Base-by-base conservation (phyloP, 2,329 filamentous ascomycete genomes). In the Ceratocystis alfenasii region DNA sequence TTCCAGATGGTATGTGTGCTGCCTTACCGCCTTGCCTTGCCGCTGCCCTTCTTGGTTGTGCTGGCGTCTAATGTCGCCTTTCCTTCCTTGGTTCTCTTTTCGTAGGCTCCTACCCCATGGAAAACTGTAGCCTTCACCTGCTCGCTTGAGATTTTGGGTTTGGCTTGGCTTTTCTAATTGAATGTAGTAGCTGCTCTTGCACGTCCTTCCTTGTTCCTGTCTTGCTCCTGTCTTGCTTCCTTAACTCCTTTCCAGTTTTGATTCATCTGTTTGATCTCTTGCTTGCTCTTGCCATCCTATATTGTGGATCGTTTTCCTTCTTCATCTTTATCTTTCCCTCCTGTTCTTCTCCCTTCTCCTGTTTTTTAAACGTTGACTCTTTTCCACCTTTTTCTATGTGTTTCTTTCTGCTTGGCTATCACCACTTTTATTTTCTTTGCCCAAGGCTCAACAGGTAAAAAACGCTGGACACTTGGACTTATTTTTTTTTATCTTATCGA, bases 51-150 rank as follows among this genome's bases (percentile, higher is more conserved):
- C 15, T 25, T 53, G 20, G 10, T 1, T 3, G 7, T 50, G 20
- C 3, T 20, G 17, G 46, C n/a, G 17, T 50, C 15, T n/a, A n/a
- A 17, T 59, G 28, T 25, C 33, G 53, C 15, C 53, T 36, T 36
- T n/a, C 53, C 28, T 59, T 30, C 53, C 53, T 59, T 30, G 48
- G 48, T 25, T 1, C 33, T 33, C 15, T 30, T 59, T n/a, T 25
- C 53, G 53, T 59, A 25, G 53, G 22, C 10, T 57, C 28, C 8
- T 25, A 12, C 53, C 53, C 53, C 53, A 59, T 59, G 12, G 28
- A 30, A 59, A 59, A 33, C 28, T 59, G 53, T 30, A 57, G 53
- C 53, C 53, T 59, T 59, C 53, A 30, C 53, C 45, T 25, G 20
- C 20, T 53, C 20, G 48, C 20, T 53, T 53, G 48, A 53, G 20